Evolutionary conservation across 345 rosid genomes (phyloP).

Genomic region (Boechera divaricarpa): DNA sequence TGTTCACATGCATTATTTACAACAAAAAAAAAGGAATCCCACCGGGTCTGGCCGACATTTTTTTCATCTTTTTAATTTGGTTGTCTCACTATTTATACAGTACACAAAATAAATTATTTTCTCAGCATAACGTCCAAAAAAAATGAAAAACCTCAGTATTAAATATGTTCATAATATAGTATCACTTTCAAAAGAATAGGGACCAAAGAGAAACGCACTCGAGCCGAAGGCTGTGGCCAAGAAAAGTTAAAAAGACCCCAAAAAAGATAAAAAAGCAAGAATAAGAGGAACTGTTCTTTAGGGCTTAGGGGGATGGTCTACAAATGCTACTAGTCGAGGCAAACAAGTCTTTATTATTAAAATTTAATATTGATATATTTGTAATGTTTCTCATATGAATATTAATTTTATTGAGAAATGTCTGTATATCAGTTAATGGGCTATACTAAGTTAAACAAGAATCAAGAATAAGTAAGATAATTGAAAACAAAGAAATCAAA

Average conservation of each 20-base stretch:
- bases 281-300: slow-evolving; percentile 24
- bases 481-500: not conserved
- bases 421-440: not conserved
- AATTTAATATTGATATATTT: not conserved
- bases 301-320: slow-evolving; percentile 20
- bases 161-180: slow-evolving; percentile 31
- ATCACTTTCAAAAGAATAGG: slow-evolving; percentile 25
- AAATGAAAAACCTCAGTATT: not conserved
- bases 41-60: slow-evolving; percentile 35
- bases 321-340: not conserved
- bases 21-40: not conserved
- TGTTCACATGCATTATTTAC: slow-evolving; percentile 41
- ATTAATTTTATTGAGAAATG: not conserved
- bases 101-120: slow-evolving; percentile 8
- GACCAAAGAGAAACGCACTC: slow-evolving; percentile 40
- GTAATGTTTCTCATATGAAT: not conserved
- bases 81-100: slow-evolving; percentile 13
- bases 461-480: not conserved
- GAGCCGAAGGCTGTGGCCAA: slow-evolving; percentile 38
- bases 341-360: not conserved
- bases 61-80: not conserved
- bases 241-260: slow-evolving; percentile 10
- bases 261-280: slow-evolving; percentile 10
- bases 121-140: not conserved
- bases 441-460: not conserved